phyloP scores from a whole-genome alignment of 371 early-diverging fungal genomes.

The Umbelopsis sp. region DNA sequence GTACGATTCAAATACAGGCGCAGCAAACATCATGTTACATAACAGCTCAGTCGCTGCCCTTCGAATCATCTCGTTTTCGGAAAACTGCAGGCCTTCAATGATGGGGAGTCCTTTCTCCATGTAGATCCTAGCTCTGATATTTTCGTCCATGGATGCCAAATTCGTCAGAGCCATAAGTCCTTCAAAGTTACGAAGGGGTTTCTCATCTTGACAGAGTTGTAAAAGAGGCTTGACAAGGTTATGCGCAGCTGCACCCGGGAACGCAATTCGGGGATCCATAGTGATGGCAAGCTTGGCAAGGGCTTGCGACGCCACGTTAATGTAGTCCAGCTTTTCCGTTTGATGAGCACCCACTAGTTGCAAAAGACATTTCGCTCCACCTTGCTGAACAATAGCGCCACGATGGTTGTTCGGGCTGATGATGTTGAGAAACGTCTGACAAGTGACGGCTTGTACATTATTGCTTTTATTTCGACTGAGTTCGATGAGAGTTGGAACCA shows the following conservation, averaged over 20 bases:
- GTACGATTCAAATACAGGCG: constrained; percentile 79
- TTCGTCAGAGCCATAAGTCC: constrained; percentile 93
- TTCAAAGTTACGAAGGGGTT: constrained; percentile 84
- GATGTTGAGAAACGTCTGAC: constrained; percentile 70
- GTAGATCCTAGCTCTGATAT: constrained; percentile 52
- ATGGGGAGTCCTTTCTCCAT: constrained; percentile 64
- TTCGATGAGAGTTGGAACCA: constrained; percentile 56
- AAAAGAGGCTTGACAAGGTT: constrained; percentile 70
- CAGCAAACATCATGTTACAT: constrained; percentile 91
- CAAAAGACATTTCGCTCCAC: constrained; percentile 71
- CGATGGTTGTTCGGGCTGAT: constrained; percentile 73
- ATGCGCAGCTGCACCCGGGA: constrained; percentile 63
- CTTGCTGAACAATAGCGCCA: constrained; percentile 84
- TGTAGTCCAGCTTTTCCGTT: constrained; percentile 26
- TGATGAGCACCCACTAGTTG: constrained; percentile 38
- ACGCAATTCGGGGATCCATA: constrained; percentile 85
- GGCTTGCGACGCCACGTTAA: constrained; percentile 72
- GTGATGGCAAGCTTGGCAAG: constrained; percentile 92
- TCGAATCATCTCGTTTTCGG: constrained; percentile 80
- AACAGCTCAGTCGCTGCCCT: constrained; percentile 92
- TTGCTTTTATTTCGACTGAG: constrained; percentile 61
- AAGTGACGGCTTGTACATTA: constrained; percentile 62
- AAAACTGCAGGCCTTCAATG: constrained; percentile 81
- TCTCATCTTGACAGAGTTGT: constrained; percentile 56
- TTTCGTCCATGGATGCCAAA: constrained; percentile 67